Conservation (phyloP, 1,284 basidiomycete species). For the Athelia psychrophila region DNA sequence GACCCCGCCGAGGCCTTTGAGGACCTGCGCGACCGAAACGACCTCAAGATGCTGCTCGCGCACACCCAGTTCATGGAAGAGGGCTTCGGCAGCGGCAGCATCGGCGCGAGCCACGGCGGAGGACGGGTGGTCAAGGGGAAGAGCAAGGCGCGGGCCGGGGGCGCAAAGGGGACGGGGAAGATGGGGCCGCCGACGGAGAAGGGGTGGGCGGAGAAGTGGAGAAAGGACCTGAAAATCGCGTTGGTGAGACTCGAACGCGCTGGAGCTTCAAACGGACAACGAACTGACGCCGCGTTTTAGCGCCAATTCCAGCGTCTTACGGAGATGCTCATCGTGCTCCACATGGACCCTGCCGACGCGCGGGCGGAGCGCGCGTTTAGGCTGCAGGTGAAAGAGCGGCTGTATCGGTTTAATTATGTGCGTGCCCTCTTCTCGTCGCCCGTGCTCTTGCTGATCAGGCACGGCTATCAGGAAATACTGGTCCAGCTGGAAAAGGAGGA, state of each 20-base stretch:
- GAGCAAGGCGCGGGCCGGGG: slow-evolving; percentile 26
- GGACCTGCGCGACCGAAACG: slow-evolving; percentile 90
- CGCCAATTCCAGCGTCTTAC: slow-evolving; percentile 90
- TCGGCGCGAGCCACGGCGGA: slow-evolving; percentile 36
- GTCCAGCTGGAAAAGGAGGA: slow-evolving; percentile 85
- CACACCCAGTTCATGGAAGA: slow-evolving; percentile 66
- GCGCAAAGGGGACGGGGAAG: slow-evolving; percentile 45
- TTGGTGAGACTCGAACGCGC: slow-evolving; percentile 56
- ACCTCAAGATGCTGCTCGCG: slow-evolving; percentile 78
- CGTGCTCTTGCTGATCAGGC: not conserved
- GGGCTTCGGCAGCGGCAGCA: slow-evolving; percentile 47
- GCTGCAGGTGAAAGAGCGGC: slow-evolving; percentile 87
- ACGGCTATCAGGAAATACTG: slow-evolving; percentile 68
- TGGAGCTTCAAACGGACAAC: slow-evolving; percentile 4
- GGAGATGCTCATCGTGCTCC: slow-evolving; percentile 87
- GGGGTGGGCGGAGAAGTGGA: slow-evolving; percentile 79
- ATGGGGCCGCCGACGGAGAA: slow-evolving; percentile 77
- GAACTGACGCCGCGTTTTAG: slow-evolving; percentile 34
- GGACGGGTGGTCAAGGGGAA: slow-evolving; percentile 34
- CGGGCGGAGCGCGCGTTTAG: slow-evolving; percentile 65
- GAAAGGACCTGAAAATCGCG: slow-evolving; percentile 86
- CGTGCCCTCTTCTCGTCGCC: slow-evolving; percentile 25
- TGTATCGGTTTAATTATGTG: slow-evolving; percentile 95
- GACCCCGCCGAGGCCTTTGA: slow-evolving; percentile 97
- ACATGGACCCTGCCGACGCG: slow-evolving; percentile 64